phyloP scores from a whole-genome alignment of 345 rosid genomes.

The Gossypium thurberi region DNA sequence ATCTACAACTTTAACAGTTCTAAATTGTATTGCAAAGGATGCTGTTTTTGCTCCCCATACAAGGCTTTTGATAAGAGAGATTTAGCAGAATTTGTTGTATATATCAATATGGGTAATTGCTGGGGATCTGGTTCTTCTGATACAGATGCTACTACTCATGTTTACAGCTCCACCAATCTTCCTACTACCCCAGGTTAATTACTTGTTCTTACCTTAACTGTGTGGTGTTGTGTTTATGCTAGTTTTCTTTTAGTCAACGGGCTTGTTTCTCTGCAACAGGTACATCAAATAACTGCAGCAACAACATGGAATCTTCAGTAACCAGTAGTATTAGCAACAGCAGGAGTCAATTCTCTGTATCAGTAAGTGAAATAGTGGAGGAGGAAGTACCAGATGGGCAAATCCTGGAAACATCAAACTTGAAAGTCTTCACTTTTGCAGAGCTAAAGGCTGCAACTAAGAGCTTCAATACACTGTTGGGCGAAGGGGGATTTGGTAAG shows the following conservation, averaged over 20 bases:
- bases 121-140: constrained; percentile 16
- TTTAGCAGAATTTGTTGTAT: neutral
- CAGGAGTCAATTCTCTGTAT: constrained; percentile 42
- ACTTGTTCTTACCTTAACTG: too few relatives aligned
- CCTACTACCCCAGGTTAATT: constrained; percentile 23
- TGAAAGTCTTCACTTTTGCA: constrained; percentile 49
- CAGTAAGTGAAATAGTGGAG: constrained; percentile 30
- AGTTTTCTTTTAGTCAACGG: neutral
- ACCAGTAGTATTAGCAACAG: constrained; percentile 31
- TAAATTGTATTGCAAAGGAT: neutral
- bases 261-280: constrained; percentile 1
- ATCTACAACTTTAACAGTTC: neutral
- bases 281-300: constrained; percentile 24
- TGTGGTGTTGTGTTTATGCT: too few relatives aligned
- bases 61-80: neutral
- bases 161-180: neutral
- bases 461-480: constrained; percentile 63
- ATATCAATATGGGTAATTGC: constrained; percentile 39
- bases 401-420: constrained; percentile 30
- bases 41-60: neutral
- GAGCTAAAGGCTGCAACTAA: constrained; percentile 58
- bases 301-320: constrained; percentile 25
- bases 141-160: neutral
- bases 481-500: constrained; percentile 78
- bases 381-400: constrained; percentile 20